Evolutionary conservation across 2,329 filamentous ascomycete species (phyloP).

Genomic region (Aspergillus phoenicis): DNA sequence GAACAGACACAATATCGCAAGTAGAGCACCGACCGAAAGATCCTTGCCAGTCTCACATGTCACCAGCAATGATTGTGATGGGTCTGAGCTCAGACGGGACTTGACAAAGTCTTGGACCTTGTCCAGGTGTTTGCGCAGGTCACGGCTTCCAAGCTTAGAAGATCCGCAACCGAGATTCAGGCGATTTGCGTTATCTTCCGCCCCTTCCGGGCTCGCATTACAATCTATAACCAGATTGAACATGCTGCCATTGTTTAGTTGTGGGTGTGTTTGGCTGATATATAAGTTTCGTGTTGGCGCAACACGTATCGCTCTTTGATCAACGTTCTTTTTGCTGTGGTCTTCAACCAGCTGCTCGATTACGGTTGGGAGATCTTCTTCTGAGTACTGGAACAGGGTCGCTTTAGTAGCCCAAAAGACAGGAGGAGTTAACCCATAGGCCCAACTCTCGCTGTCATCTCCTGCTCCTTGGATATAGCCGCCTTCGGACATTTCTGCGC

Average conservation of each 20-base stretch:
- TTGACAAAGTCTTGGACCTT: constrained; percentile 62
- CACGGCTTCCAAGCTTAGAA: constrained; percentile 79
- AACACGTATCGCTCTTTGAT: constrained; percentile 34
- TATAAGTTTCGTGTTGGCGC: constrained; percentile 44
- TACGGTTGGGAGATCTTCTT: constrained; percentile 62
- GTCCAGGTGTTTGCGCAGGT: constrained; percentile 71
- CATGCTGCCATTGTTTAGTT: constrained; percentile 44
- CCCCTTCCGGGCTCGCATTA: constrained; percentile 34
- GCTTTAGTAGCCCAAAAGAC: constrained; percentile 76
- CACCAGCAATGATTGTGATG: constrained; percentile 54
- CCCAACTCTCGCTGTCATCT: constrained; percentile 95
- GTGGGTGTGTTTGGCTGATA: constrained; percentile 26
- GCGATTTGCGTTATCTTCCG: constrained; percentile 42
- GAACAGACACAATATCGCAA: constrained; percentile 75
- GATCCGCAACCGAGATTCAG: constrained; percentile 66
- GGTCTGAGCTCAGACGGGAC: constrained; percentile 32
- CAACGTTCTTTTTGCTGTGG: constrained; percentile 23
- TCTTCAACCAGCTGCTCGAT: constrained; percentile 50
- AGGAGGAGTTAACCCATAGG: constrained; percentile 72
- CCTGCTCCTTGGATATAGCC: constrained; percentile 93
- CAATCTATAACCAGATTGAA: constrained; percentile 50
- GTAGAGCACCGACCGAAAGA: constrained; percentile 73
- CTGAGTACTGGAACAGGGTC: constrained; percentile 62
- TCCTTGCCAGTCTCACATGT: constrained; percentile 79
- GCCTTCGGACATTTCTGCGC: constrained; percentile 68